phyloP scores from a whole-genome alignment of 2,329 filamentous ascomycete genomes.

The Ampelomyces quisqualis region DNA sequence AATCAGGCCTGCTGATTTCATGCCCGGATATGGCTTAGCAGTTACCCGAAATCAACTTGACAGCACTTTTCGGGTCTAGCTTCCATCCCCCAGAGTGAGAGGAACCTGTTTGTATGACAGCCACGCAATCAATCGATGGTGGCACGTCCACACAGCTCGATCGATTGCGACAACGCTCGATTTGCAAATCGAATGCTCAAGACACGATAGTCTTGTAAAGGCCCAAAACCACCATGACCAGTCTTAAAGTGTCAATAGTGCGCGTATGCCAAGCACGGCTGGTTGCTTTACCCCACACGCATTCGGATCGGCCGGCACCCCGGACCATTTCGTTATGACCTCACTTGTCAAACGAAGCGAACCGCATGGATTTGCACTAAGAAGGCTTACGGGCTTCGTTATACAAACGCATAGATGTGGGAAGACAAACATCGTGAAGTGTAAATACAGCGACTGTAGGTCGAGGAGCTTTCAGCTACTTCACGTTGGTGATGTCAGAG shows the following conservation, averaged over 20 bases:
- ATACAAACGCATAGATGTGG: no score
- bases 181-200: constrained; percentile 23
- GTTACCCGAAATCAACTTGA: constrained; percentile 7
- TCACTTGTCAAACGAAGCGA: constrained; percentile 16
- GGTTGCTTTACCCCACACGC: constrained; percentile 31
- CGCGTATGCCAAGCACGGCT: constrained; percentile 33
- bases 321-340: constrained; percentile 13
- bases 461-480: no score
- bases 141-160: constrained; percentile 11
- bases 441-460: no score
- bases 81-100: constrained; percentile 10
- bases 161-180: constrained; percentile 22
- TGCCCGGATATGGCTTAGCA: constrained; percentile 9
- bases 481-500: no score
- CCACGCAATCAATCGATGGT: constrained; percentile 18
- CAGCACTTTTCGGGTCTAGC: constrained; percentile 8
- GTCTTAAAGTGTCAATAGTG: constrained; percentile 24
- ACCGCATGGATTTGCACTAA: neutral
- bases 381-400: no score
- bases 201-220: constrained; percentile 11
- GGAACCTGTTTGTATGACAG: constrained; percentile 14
- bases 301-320: constrained; percentile 26
- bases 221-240: constrained; percentile 13
- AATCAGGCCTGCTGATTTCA: constrained; percentile 8
- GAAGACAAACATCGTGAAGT: no score